These are phyloP conservation scores for Saururus chinensis DNA, from an alignment of 164 flowering plant genomes.

Conservation along the genomic window DNA sequence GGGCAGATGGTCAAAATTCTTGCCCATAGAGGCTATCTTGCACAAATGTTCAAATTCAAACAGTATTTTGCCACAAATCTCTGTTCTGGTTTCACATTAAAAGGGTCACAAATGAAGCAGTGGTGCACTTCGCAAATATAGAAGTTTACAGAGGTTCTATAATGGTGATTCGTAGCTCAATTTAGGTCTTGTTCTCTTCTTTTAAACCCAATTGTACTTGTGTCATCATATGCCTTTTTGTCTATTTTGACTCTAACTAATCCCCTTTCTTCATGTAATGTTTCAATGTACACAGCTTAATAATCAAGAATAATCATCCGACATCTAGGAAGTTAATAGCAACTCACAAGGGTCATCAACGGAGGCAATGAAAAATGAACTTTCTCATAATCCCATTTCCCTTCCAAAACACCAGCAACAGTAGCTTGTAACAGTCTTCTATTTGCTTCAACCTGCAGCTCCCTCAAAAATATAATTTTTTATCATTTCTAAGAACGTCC, in stretches of 20 bases:
- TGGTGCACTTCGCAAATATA: no score
- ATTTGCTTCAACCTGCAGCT: constrained; percentile 41
- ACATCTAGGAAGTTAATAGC: not conserved
- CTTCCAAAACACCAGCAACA: constrained; percentile 49
- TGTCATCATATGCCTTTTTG: no score
- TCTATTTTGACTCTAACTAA: no score
- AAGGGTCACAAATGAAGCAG: no score
- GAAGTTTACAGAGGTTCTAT: no score
- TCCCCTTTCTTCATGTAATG: no score
- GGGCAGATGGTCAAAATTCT: not conserved
- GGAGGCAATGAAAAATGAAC: constrained; percentile 83
- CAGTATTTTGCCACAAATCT: not conserved
- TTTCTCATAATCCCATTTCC: constrained; percentile 90
- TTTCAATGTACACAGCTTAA: not conserved
- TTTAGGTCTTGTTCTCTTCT: no score
- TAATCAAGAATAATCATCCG: not conserved
- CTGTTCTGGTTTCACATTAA: no score
- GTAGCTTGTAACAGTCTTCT: constrained; percentile 45
- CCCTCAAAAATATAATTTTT: not conserved
- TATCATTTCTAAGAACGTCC: not conserved
- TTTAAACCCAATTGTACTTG: no score
- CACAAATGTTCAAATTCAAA: no score
- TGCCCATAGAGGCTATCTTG: not conserved
- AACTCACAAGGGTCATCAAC: constrained; percentile 79
- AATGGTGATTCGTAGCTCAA: no score